These are phyloP conservation scores for Xylaria telfairii DNA, from an alignment of 495 filamentous ascomycete genomes.

Conservation along the genomic window DNA sequence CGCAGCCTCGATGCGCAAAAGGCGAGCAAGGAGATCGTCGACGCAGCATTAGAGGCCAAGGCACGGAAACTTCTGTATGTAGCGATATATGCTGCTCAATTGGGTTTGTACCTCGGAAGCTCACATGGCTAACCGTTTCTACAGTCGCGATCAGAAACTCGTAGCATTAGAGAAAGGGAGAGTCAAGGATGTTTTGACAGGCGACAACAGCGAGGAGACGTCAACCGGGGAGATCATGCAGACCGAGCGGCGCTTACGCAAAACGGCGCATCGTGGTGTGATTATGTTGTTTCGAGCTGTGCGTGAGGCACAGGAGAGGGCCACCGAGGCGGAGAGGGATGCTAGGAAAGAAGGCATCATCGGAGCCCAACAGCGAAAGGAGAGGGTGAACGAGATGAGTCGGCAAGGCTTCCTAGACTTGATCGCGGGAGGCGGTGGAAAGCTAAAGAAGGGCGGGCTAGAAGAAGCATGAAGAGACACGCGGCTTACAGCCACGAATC, in stretches of 20 bases:
- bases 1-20: slow-evolving; percentile 73
- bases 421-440: slow-evolving; percentile 70
- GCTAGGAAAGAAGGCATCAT: slow-evolving; percentile 75
- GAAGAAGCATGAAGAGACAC: slow-evolving; percentile 52
- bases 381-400: slow-evolving; percentile 90
- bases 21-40: slow-evolving; percentile 67
- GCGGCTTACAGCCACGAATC: slow-evolving; percentile 5
- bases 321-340: slow-evolving; percentile 72
- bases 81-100: background rate
- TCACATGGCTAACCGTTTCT: slow-evolving; percentile 29
- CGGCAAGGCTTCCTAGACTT: slow-evolving; percentile 94
- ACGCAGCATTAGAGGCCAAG: slow-evolving; percentile 78
- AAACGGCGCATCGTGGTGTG: slow-evolving; percentile 89
- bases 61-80: slow-evolving; percentile 60
- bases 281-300: slow-evolving; percentile 97
- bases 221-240: slow-evolving; percentile 67
- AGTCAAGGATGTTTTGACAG: slow-evolving; percentile 77
- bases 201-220: slow-evolving; percentile 51
- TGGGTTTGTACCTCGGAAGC: background rate
- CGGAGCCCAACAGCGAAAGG: slow-evolving; percentile 74
- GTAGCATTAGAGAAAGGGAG: slow-evolving; percentile 84
- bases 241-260: slow-evolving; percentile 79
- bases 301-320: slow-evolving; percentile 85
- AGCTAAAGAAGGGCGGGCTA: slow-evolving; percentile 55
- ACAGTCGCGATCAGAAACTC: slow-evolving; percentile 81